Conservation (phyloP, 1,284 basidiomycete species). For the Ustanciosporium gigantosporum region DNA sequence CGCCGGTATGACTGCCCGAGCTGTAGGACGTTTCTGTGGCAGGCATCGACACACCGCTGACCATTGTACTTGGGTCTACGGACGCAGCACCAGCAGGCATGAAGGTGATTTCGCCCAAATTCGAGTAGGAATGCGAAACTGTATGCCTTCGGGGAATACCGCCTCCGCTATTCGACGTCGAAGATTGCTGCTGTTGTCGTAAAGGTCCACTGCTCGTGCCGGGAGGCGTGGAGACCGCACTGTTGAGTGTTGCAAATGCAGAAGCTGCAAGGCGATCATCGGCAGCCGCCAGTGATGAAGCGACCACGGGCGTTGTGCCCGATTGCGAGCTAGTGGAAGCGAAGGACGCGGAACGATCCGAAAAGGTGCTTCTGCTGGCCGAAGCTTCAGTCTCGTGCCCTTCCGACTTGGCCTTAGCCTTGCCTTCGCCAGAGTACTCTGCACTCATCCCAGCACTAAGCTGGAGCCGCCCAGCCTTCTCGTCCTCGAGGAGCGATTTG, state of each 20-base stretch:
- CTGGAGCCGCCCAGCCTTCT: slow-evolving; percentile 36
- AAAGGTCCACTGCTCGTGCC: slow-evolving; percentile 7
- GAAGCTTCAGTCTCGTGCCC: slow-evolving; percentile 19
- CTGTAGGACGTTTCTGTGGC: background rate
- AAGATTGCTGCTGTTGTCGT: slow-evolving; percentile 3
- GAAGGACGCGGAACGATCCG: background rate
- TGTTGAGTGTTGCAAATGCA: slow-evolving; percentile 38
- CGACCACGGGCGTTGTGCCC: background rate
- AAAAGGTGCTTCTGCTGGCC: background rate
- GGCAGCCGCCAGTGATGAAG: slow-evolving; percentile 4
- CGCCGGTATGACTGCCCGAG: slow-evolving; percentile 2
- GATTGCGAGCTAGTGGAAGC: background rate
- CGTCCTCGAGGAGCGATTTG: slow-evolving; percentile 41
- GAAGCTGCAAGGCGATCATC: slow-evolving; percentile 33
- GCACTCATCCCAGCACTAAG: slow-evolving; percentile 38
- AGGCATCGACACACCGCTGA: background rate
- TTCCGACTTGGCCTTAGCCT: slow-evolving; percentile 17
- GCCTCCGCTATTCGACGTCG: background rate
- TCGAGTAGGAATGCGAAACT: slow-evolving; percentile 16
- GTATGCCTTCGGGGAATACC: slow-evolving; percentile 31
- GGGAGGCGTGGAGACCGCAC: slow-evolving; percentile 12
- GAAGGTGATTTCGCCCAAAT: slow-evolving; percentile 13
- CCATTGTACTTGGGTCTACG: background rate
- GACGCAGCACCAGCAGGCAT: slow-evolving; percentile 7
- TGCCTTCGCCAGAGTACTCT: slow-evolving; percentile 17